Conservation (phyloP, 2,329 filamentous ascomycete genomes). For the Trichoderma lentiforme region DNA sequence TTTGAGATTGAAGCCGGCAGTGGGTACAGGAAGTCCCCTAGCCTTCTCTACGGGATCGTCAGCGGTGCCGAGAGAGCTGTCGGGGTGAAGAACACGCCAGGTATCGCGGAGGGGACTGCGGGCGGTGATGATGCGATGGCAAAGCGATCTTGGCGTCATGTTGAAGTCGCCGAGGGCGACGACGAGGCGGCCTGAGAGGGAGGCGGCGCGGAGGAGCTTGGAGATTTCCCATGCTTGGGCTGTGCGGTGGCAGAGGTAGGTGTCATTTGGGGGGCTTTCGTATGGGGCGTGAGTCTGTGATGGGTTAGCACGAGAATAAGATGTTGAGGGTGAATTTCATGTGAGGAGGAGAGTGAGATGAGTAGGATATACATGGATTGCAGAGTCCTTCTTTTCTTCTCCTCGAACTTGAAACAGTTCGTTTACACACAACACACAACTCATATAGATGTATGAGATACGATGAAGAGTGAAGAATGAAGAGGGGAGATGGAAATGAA, state of each 20-base stretch:
- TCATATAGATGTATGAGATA: not conserved
- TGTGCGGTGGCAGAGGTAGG: conserved; percentile 84
- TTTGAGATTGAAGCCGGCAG: conserved; percentile 70
- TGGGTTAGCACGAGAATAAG: not conserved
- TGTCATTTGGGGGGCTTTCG: conserved; percentile 72
- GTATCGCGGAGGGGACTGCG: conserved; percentile 76
- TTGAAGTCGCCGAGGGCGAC: conserved; percentile 93
- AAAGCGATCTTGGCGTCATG: conserved; percentile 84
- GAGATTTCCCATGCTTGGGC: conserved; percentile 94
- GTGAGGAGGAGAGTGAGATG: not conserved
- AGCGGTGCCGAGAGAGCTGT: conserved; percentile 75
- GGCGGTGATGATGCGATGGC: conserved; percentile 76
- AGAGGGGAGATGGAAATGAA: not conserved
- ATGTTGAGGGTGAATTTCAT: not conserved
- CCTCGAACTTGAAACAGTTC: not conserved
- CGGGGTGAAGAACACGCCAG: conserved; percentile 81
- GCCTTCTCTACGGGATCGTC: conserved; percentile 64
- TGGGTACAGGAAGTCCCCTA: conserved; percentile 65
- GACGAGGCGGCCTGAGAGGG: conserved; percentile 76
- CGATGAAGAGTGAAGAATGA: not conserved
- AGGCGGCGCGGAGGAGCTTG: conserved; percentile 79
- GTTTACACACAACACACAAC: not conserved
- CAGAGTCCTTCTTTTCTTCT: too few species aligned
- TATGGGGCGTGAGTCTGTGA: conserved; percentile 77
- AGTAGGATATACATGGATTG: not conserved